Evolutionary conservation across 2,329 filamentous ascomycete species (phyloP), one percentile per base, ranked within the genome.

Genomic region (Alternaria sp.): DNA sequence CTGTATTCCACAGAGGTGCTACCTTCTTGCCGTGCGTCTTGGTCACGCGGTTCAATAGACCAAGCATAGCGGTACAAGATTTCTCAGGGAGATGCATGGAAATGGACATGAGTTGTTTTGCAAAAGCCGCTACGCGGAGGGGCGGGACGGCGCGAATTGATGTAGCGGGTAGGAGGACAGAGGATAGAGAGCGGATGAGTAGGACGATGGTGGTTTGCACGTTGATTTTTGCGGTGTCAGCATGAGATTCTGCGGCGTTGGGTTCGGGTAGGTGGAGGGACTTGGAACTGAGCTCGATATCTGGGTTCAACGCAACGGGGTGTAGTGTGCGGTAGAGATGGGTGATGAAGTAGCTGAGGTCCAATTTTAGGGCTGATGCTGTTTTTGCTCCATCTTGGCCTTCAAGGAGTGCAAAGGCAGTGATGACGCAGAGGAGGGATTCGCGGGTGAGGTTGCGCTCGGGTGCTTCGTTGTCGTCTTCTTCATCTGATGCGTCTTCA

Each of bases 181-280:
- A 90, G 6, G 92, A 91, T 6, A 99, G 85, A 53, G 92, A 95
- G 65, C 94, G 91, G 63, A 98, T 86, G 54, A 99, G 88, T 27
- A 99, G 89, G 18, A 97, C 93, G 2, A 94, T 95, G 0, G 94
- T 97, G 0, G 95, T 99, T 74, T 97, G 92, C 57, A 97, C 89
- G 81, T 99, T 98, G 81, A 99, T 89, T 78, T 92, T 95, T 76
- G 88, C 89, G 72, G 82, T 84, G 28, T 81, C 71, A 40, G 83
- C 66, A 43, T 81, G 80, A 50, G 78, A 73, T 55, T 81, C 71
- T 60, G 78, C 65, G 67, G 81, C 74, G 67, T 89, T 83, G 3
- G 90, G 88, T 74, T 94, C 87, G 0, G 87, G 85, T 10, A 94
- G 85, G 72, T 90, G 88, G 12, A 93, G 83, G 12, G 91, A 90